Conservation (phyloP, 2,329 filamentous ascomycete species). For the Ilyonectria destructans region DNA sequence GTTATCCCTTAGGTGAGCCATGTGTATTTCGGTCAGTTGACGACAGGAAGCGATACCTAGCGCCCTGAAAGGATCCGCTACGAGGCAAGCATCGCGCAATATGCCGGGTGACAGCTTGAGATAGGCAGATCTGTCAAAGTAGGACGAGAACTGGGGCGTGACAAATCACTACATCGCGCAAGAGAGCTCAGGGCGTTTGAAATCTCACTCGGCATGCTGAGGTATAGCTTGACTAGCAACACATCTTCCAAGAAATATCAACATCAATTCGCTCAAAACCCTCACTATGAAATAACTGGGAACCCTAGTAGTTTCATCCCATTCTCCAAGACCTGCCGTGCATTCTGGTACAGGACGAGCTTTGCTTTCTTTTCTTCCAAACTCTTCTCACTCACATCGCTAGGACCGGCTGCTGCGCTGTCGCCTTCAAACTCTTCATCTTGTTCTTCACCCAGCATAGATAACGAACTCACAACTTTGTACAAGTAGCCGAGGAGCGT, state of each 20-base stretch:
- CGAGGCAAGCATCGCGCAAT: too few species aligned
- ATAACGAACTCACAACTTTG: conserved; percentile 24
- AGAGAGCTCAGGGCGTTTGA: not conserved
- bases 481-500: conserved; percentile 75
- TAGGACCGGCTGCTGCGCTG: not conserved
- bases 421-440: conserved; percentile 2
- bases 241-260: not conserved
- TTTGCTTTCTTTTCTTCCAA: conserved; percentile 14
- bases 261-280: not conserved
- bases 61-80: too few species aligned
- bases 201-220: not conserved
- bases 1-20: not conserved
- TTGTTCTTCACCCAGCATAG: not conserved
- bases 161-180: too few species aligned
- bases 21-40: not conserved
- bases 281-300: conserved; percentile 14
- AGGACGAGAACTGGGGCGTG: too few species aligned
- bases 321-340: conserved; percentile 31
- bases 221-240: not conserved
- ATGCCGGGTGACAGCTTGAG: too few species aligned
- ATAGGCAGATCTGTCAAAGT: too few species aligned
- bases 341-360: conserved; percentile 28
- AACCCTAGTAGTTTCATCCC: conserved; percentile 34
- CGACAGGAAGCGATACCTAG: not conserved
- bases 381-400: not conserved